These are phyloP conservation scores for Gonium pectorale DNA, from an alignment of 139 green algal genomes.

Conservation along the genomic window DNA sequence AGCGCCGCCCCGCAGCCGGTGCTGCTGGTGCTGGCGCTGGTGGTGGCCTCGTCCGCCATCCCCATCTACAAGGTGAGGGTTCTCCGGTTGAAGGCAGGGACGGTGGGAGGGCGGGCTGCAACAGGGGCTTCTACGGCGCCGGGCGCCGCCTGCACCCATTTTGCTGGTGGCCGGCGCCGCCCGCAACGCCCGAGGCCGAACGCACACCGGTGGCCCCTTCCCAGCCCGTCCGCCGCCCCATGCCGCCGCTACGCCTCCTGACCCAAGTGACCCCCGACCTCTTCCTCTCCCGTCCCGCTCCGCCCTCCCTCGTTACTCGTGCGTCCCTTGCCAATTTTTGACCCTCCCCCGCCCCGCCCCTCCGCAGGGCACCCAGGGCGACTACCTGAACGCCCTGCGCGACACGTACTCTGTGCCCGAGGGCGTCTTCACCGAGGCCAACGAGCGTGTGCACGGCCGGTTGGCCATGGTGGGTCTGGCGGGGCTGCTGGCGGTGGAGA, in stretches of 20 bases:
- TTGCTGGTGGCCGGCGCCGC: too few relatives aligned
- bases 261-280: too few relatives aligned
- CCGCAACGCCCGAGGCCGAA: neutral
- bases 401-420: conserved; percentile 61
- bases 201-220: neutral
- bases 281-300: neutral
- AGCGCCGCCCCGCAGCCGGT: conserved; percentile 51
- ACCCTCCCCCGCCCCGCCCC: neutral
- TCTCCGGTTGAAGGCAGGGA: neutral
- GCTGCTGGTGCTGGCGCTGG: conserved; percentile 52
- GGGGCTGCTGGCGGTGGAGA: conserved; percentile 50
- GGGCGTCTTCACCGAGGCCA: conserved; percentile 58
- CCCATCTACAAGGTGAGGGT: conserved; percentile 59
- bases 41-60: conserved; percentile 57
- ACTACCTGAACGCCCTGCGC: conserved; percentile 56
- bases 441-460: conserved; percentile 60
- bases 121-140: neutral
- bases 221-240: too few relatives aligned
- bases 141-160: too few relatives aligned
- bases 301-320: too few relatives aligned
- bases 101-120: neutral
- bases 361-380: conserved; percentile 57
- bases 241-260: too few relatives aligned
- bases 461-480: conserved; percentile 62
- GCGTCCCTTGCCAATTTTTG: too few relatives aligned